Percentiles rank a stretch among this genome's conserved stretches.
These are phyloP conservation scores for Pachyrhizus erosus DNA, from an alignment of 306 rosid species.

Conservation along the genomic window DNA sequence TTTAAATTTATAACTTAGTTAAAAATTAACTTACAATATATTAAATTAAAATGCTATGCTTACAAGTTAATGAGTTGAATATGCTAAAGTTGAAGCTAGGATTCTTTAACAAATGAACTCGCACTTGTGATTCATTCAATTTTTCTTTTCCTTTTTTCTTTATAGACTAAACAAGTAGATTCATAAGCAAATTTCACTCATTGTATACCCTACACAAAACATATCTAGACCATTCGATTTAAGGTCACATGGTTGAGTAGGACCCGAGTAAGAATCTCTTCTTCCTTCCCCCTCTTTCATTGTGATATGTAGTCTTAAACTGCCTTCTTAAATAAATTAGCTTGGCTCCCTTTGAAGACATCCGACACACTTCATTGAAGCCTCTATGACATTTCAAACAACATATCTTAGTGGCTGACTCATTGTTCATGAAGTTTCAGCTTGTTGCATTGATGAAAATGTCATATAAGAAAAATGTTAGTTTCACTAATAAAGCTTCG, in stretches of 20 bases:
- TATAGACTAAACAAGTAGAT: background rate
- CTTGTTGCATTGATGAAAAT: background rate
- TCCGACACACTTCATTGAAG: background rate
- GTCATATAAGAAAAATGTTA: background rate
- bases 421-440: background rate
- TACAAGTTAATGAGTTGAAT: background rate
- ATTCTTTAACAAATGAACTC: background rate
- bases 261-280: constrained; percentile 10
- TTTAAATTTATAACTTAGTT: background rate
- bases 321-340: background rate
- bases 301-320: background rate
- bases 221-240: background rate
- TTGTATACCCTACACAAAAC: background rate
- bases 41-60: background rate
- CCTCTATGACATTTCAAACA: background rate
- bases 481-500: background rate
- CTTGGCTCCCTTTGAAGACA: background rate
- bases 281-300: background rate
- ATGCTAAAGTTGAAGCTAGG: background rate
- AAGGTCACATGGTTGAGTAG: background rate
- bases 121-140: background rate
- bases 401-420: background rate
- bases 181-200: background rate
- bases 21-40: background rate
- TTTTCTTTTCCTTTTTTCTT: background rate